Conservation (phyloP, 2,329 filamentous ascomycete species). For the Fusarium sacchari region DNA sequence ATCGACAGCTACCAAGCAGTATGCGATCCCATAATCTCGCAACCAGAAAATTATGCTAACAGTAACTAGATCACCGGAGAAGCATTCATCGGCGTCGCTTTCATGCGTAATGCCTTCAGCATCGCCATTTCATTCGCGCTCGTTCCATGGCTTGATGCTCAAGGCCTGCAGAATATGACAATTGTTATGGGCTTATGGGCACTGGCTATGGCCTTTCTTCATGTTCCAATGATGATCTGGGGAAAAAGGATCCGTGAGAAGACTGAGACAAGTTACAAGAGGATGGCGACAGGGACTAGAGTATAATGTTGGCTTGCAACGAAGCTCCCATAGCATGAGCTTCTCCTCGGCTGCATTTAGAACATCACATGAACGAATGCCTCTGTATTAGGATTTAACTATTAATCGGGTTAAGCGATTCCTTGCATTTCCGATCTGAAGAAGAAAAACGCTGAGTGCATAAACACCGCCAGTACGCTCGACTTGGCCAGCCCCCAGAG, state of each 20-base stretch:
- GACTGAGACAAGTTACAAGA: conserved; percentile 8
- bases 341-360: neutral
- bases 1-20: conserved; percentile 46
- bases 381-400: neutral
- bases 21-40: neutral
- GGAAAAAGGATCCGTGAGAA: conserved; percentile 13
- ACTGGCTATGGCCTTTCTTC: conserved; percentile 3
- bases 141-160: conserved; percentile 21
- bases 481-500: no score
- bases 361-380: neutral
- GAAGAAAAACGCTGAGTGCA: neutral
- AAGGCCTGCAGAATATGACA: conserved; percentile 23
- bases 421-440: fast-evolving
- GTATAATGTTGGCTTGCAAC: neutral
- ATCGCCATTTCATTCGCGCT: conserved; percentile 25
- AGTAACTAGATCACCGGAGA: conserved; percentile 6
- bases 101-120: conserved; percentile 21
- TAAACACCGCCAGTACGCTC: neutral
- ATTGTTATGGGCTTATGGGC: conserved; percentile 24
- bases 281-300: neutral
- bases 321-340: fast-evolving
- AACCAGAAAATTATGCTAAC: neutral
- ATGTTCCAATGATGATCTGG: conserved; percentile 19
- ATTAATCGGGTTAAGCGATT: neutral
- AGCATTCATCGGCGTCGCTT: conserved; percentile 16